Percentiles rank a stretch among this genome's conserved stretches.
phyloP scores from a whole-genome alignment of 163 green algal species.

The Scenedesmus sp. region DNA sequence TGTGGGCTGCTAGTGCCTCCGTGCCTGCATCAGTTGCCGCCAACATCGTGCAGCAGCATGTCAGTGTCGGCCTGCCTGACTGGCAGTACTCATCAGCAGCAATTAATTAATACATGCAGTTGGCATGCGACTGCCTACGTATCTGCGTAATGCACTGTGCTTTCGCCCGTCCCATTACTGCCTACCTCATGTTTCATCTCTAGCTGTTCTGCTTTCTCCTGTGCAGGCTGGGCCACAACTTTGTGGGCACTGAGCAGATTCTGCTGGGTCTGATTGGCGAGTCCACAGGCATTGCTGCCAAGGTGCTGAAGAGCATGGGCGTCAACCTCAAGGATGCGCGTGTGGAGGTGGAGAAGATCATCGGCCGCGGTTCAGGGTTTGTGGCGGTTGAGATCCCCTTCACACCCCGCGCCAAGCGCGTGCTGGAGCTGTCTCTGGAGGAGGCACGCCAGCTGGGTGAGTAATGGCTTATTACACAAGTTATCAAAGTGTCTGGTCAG shows the following conservation, averaged over 20 bases:
- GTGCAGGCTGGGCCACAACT: slow-evolving; percentile 75
- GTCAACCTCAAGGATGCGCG: slow-evolving; percentile 99
- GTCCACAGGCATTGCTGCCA: slow-evolving; percentile 98
- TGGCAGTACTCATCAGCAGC: not conserved
- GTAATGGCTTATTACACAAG: too few species aligned
- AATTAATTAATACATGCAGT: not conserved
- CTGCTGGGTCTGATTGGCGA: slow-evolving; percentile 99
- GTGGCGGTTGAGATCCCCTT: slow-evolving; percentile 99
- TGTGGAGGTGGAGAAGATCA: slow-evolving; percentile 99
- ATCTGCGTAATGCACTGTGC: too few species aligned
- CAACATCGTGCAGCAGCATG: not conserved
- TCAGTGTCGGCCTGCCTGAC: too few species aligned
- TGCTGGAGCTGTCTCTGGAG: slow-evolving; percentile 98
- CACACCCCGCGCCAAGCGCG: slow-evolving; percentile 98
- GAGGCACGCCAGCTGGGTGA: slow-evolving; percentile 97
- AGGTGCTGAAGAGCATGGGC: slow-evolving; percentile 99
- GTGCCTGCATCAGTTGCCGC: not conserved
- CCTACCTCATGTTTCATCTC: too few species aligned
- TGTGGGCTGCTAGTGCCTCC: not conserved
- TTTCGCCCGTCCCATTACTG: too few species aligned
- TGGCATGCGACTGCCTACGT: too few species aligned
- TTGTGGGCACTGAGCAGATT: slow-evolving; percentile 99
- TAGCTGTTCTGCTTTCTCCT: not conserved
- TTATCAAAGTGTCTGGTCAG: too few species aligned
- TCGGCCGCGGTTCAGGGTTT: slow-evolving; percentile 96